Evolutionary conservation across 108 stramenopile genomes (phyloP), one percentile per base, ranked within the genome.

Genomic region (Cyclotella atomus): DNA sequence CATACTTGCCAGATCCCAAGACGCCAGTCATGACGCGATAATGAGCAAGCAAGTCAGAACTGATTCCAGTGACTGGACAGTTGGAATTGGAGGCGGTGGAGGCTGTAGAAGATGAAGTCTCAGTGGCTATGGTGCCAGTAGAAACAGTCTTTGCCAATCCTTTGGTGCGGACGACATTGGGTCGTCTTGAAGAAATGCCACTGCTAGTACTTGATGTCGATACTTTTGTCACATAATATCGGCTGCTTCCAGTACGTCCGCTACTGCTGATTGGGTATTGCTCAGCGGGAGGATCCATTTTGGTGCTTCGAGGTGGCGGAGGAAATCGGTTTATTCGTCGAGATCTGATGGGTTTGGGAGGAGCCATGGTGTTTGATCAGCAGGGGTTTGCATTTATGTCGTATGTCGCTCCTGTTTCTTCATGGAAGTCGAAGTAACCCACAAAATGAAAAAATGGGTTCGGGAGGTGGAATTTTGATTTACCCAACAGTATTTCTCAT

Each of bases 1-100:
- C 75, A 65, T 76, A 76, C 23, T 68, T 61, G 23, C 75, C 75
- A 2, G 49, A 34, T 20, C 75, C 75, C n/a, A 75, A 43, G 20
- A 59, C 29, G 15, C 16, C 54, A 0, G 56, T 17, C n/a, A 23
- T 41, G 55, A 76, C 57, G 57, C 35, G 28, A 45, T 76, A 76
- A 34, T 67, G 34, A 5, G 55, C 56, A n/a, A 41, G 28, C 15
- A 76, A 14, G 16, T 76, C 54, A 9, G 65, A 67, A 30, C 50
- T 34, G 8, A 16, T 17, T 34, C 75, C 75, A 33, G 56, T 68
- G 19, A 68, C 20, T 35, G 60, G 38, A 21, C 29, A 57, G 29
- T 57, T 32, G 0, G 56, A 19, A 32, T 57, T 30, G 28, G 10
- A 19, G 29, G n/a, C 2, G 10, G n/a, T 12, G 29, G 9, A 32